Percentiles rank a stretch among this genome's conserved stretches.
Conservation (phyloP, 306 rosid genomes). For the Fragaria ananassa region DNA sequence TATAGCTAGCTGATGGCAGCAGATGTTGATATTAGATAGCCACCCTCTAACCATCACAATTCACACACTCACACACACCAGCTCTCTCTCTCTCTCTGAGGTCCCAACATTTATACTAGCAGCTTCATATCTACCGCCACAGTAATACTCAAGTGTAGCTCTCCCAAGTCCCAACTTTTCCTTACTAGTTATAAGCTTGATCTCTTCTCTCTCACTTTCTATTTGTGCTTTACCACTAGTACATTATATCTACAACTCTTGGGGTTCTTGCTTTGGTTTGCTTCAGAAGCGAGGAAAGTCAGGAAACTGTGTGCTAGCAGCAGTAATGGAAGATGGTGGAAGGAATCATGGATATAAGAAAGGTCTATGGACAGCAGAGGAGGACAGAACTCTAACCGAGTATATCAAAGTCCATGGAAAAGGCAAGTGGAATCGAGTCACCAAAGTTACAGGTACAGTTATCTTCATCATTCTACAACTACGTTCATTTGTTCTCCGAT, state of each 20-base stretch:
- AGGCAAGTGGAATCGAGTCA: conserved; percentile 62
- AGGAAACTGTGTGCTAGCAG: neutral
- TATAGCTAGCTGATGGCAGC: neutral
- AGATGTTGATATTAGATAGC: neutral
- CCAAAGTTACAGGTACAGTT: conserved; percentile 38
- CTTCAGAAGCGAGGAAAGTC: neutral
- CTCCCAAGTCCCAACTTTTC: neutral
- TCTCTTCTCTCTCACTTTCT: neutral
- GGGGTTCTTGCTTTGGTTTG: neutral
- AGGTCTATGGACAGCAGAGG: conserved; percentile 53
- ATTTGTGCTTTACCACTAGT: neutral
- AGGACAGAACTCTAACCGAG: conserved; percentile 45
- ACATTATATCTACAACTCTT: neutral
- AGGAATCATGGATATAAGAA: conserved; percentile 36
- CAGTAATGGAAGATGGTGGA: conserved; percentile 7
- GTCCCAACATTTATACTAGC: neutral
- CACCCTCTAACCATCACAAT: neutral
- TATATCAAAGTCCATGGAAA: conserved; percentile 41
- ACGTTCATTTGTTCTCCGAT: neutral
- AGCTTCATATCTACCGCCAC: neutral
- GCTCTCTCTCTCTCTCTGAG: neutral
- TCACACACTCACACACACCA: neutral
- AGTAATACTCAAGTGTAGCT: neutral
- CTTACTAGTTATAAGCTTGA: neutral
- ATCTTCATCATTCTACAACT: neutral